Percentiles rank a stretch among this genome's conserved stretches.
Evolutionary conservation across 805 yeast species (phyloP).

Genomic region (Saccharomycopsis schoenii): DNA sequence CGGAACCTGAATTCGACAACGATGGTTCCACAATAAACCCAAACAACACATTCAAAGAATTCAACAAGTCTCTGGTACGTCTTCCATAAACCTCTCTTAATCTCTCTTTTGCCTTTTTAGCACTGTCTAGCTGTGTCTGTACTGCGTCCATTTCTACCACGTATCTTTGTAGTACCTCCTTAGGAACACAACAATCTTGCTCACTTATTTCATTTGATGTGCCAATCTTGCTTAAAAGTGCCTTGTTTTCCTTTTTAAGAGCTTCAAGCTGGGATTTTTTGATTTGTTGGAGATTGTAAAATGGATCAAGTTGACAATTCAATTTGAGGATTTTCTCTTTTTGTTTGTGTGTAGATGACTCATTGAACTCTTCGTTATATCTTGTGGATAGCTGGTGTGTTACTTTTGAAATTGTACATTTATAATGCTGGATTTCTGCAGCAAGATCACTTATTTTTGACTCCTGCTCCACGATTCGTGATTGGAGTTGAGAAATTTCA

Average conservation of each 20-base stretch:
- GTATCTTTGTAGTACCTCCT: conserved; percentile 52
- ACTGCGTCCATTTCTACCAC: conserved; percentile 41
- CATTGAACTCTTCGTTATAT: neutral
- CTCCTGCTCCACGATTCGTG: conserved; percentile 27
- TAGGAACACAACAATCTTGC: conserved; percentile 34
- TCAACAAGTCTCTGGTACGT: conserved; percentile 63
- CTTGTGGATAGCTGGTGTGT: neutral
- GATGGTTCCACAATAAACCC: conserved; percentile 57
- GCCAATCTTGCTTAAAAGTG: conserved; percentile 10
- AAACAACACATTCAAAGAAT: conserved; percentile 53
- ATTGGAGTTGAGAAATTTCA: conserved; percentile 1
- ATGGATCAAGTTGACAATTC: conserved; percentile 9
- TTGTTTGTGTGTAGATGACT: conserved; percentile 40
- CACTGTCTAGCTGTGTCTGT: conserved; percentile 37
- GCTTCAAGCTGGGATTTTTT: neutral
- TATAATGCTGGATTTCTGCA: neutral
- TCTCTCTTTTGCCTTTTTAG: conserved; percentile 43
- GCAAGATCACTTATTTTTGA: neutral
- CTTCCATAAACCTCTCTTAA: conserved; percentile 46
- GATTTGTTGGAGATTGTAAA: conserved; percentile 2
- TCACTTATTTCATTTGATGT: conserved; percentile 19
- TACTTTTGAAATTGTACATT: neutral
- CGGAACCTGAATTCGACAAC: conserved; percentile 19
- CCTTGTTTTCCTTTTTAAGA: neutral
- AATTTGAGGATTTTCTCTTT: conserved; percentile 41